Evolutionary conservation across 768 basidiomycete species (phyloP).

Genomic region (Heimioporus sp.): DNA sequence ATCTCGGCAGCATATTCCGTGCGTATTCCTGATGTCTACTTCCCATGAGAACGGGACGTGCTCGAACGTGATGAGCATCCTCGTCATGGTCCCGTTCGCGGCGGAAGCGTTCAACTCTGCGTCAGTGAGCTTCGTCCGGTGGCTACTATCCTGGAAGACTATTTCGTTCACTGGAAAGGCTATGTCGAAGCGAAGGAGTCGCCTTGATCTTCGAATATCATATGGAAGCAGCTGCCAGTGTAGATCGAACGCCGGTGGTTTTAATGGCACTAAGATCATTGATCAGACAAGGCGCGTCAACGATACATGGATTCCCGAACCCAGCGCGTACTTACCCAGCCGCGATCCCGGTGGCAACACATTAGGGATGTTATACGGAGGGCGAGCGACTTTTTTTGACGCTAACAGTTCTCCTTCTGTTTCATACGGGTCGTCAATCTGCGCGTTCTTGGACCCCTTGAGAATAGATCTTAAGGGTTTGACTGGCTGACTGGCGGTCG

Average conservation of each 20-base stretch:
- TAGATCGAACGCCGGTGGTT: conserved; percentile 39
- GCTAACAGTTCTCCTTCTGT: conserved; percentile 28
- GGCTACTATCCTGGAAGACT: conserved; percentile 21
- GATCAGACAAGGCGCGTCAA: conserved; percentile 32
- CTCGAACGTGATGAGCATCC: conserved; percentile 49
- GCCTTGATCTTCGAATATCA: conserved; percentile 30
- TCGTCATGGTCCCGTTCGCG: conserved; percentile 41
- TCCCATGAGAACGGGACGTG: conserved; percentile 36
- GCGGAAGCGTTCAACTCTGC: conserved; percentile 43
- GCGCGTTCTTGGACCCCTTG: not conserved
- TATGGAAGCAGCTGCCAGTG: conserved; percentile 52
- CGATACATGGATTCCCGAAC: conserved; percentile 1
- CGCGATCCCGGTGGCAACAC: conserved; percentile 20
- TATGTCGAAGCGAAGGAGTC: conserved; percentile 48
- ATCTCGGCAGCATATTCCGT: conserved; percentile 52
- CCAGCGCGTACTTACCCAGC: conserved; percentile 20
- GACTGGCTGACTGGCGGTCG: too few species aligned
- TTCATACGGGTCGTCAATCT: conserved; percentile 23
- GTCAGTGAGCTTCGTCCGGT: conserved; percentile 30
- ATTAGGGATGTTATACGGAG: conserved; percentile 21
- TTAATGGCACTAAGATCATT: conserved; percentile 33
- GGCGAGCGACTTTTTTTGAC: conserved; percentile 20
- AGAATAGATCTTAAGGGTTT: too few species aligned
- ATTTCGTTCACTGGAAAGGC: conserved; percentile 41
- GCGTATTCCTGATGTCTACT: conserved; percentile 41